Percentiles rank a stretch among this genome's conserved stretches.
These are phyloP conservation scores for Astrephomene gubernaculifera DNA, from an alignment of 139 green algal species.

Conservation along the genomic window DNA sequence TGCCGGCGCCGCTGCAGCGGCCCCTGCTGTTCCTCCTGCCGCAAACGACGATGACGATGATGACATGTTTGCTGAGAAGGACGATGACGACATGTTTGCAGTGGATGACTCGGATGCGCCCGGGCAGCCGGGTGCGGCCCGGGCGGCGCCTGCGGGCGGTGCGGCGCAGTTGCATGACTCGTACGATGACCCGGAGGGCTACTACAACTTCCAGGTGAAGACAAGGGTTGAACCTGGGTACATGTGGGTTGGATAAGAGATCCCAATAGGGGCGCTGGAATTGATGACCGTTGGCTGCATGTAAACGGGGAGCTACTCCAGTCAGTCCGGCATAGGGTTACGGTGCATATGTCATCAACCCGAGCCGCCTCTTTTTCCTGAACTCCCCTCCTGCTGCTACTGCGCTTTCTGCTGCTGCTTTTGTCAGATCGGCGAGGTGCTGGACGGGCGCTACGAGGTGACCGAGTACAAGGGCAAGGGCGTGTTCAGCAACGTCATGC, in stretches of 20 bases:
- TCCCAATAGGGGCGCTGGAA: no score
- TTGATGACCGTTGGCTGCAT: no score
- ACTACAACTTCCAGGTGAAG: slow-evolving; percentile 96
- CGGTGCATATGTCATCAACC: no score
- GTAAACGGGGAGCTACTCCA: no score
- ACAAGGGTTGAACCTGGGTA: no score
- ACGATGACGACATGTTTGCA: slow-evolving; percentile 43
- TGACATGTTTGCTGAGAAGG: slow-evolving; percentile 82
- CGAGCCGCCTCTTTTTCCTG: no score
- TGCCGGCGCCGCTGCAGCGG: not conserved
- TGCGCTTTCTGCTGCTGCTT: no score
- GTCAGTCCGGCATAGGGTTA: no score
- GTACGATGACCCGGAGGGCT: slow-evolving; percentile 96
- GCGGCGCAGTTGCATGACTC: slow-evolving; percentile 79
- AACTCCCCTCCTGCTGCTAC: no score
- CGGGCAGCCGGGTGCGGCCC: not conserved
- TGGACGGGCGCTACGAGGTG: slow-evolving; percentile 88
- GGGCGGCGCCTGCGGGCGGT: slow-evolving; percentile 1
- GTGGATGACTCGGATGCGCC: not conserved
- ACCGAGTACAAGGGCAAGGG: slow-evolving; percentile 84
- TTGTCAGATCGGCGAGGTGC: slow-evolving; percentile 93
- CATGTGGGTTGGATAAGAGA: no score
- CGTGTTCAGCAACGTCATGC: slow-evolving; percentile 96
- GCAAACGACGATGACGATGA: slow-evolving; percentile 49
- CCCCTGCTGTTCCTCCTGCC: not conserved